A percentile compares a stretch with the other conserved stretches of the same genome.
These are phyloP conservation scores for Castanea crenata DNA, from an alignment of 306 rosid genomes.

Conservation along the genomic window DNA sequence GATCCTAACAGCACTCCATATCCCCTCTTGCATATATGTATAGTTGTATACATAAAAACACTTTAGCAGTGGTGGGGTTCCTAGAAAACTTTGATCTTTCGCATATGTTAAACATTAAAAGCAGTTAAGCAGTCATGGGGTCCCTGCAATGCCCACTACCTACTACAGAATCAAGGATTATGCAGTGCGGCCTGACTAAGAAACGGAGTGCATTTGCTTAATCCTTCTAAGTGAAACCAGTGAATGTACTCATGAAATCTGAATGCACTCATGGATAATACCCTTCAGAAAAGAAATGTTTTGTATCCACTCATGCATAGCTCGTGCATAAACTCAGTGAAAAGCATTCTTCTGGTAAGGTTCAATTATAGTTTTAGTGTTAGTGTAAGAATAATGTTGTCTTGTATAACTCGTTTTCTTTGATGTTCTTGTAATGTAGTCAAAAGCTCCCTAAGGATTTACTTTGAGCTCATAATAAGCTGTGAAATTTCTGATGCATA, in stretches of 20 bases:
- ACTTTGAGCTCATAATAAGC: neutral
- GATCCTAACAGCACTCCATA: conserved; percentile 6
- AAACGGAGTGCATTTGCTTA: neutral
- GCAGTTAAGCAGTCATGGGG: neutral
- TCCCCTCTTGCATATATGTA: neutral
- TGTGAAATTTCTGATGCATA: neutral
- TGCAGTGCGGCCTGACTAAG: neutral
- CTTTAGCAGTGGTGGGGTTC: neutral
- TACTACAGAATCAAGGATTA: neutral
- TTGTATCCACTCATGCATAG: neutral
- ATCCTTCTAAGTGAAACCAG: conserved; percentile 13
- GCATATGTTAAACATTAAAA: neutral
- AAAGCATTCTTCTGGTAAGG: conserved; percentile 4
- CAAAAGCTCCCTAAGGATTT: neutral
- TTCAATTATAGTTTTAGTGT: conserved; percentile 7
- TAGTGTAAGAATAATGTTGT: neutral
- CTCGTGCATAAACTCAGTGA: neutral
- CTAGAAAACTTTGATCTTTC: neutral
- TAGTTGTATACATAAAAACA: neutral
- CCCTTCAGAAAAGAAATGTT: conserved; percentile 6
- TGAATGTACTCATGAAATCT: neutral
- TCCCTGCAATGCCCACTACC: neutral
- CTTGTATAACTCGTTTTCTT: neutral
- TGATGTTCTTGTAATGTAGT: neutral
- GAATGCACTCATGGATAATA: conserved; percentile 13